Percentiles rank a stretch among this genome's conserved stretches.
Evolutionary conservation across 164 flowering plant species (phyloP).

Genomic region (Tetracentron sinense): DNA sequence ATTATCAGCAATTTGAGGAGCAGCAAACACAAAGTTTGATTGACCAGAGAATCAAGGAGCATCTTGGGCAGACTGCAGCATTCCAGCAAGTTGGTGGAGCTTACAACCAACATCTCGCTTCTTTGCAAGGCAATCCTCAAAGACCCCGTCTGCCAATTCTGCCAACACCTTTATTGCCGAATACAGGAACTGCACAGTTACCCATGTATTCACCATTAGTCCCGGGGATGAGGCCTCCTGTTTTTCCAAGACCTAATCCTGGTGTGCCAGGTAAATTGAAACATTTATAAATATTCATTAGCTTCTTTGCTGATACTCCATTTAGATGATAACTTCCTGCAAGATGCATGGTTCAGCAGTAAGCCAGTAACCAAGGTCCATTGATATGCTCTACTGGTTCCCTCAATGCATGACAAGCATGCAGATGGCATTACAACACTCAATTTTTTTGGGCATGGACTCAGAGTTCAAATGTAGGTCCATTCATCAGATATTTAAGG

Average conservation of each 20-base stretch:
- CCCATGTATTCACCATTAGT: slow-evolving; percentile 33
- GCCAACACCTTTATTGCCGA: slow-evolving; percentile 49
- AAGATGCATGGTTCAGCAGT: not conserved
- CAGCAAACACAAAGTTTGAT: slow-evolving; percentile 90
- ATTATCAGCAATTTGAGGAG: slow-evolving; percentile 93
- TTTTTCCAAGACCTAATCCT: slow-evolving; percentile 49
- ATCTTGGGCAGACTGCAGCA: slow-evolving; percentile 78
- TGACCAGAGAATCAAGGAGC: slow-evolving; percentile 92
- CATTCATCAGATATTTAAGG: too few relatives aligned
- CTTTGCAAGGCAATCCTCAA: slow-evolving; percentile 31
- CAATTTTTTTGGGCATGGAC: too few relatives aligned
- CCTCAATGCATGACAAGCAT: too few relatives aligned
- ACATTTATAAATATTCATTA: not conserved
- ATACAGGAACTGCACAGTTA: slow-evolving; percentile 24
- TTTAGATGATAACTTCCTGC: not conserved
- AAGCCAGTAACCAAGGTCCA: not conserved
- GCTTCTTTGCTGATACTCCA: not conserved
- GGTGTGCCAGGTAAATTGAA: slow-evolving; percentile 45
- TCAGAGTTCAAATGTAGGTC: too few relatives aligned
- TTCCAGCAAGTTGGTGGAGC: slow-evolving; percentile 88
- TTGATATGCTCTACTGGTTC: not conserved
- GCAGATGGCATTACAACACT: too few relatives aligned
- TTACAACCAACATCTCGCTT: slow-evolving; percentile 57
- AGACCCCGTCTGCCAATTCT: slow-evolving; percentile 67
- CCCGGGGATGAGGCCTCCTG: slow-evolving; percentile 77